These are phyloP conservation scores for Taxawa tesnikishii DNA, from an alignment of 2,329 filamentous ascomycete genomes.

Conservation along the genomic window DNA sequence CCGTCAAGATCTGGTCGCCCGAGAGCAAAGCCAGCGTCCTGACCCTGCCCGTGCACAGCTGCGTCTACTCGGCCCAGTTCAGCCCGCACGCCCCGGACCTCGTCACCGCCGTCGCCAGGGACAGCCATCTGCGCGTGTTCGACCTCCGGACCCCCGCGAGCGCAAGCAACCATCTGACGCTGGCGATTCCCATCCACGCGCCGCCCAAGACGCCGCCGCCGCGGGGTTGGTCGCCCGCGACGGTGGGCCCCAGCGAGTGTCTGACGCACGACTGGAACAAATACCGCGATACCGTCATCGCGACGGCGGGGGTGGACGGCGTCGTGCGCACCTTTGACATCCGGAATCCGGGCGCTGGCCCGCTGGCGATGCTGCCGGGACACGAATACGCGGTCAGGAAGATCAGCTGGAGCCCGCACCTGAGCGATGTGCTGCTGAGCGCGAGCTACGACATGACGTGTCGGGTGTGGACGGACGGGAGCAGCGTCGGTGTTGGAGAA, in stretches of 20 bases:
- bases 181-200: slow-evolving; percentile 73
- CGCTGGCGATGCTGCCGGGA: slow-evolving; percentile 61
- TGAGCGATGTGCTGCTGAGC: slow-evolving; percentile 74
- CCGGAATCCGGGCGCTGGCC: slow-evolving; percentile 59
- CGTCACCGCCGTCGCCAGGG: slow-evolving; percentile 76
- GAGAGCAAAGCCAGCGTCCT: slow-evolving; percentile 52
- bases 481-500: slow-evolving; percentile 30
- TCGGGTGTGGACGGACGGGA: slow-evolving; percentile 82
- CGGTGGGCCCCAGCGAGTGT: slow-evolving; percentile 60
- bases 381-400: slow-evolving; percentile 86
- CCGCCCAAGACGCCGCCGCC: slow-evolving; percentile 40
- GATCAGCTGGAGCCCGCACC: slow-evolving; percentile 84
- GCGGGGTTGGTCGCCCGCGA: slow-evolving; percentile 26
- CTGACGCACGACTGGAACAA: slow-evolving; percentile 99
- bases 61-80: slow-evolving; percentile 88
- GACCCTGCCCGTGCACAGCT: slow-evolving; percentile 82
- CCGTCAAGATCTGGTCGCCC: slow-evolving; percentile 90
- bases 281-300: slow-evolving; percentile 74
- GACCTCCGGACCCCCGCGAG: slow-evolving; percentile 79
- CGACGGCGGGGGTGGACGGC: slow-evolving; percentile 80
- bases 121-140: slow-evolving; percentile 81
- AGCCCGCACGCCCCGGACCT: slow-evolving; percentile 77
- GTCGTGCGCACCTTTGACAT: slow-evolving; percentile 85
- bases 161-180: slow-evolving; percentile 75
- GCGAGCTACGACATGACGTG: slow-evolving; percentile 98